These are phyloP conservation scores for Aegilops sharonensis DNA, from an alignment of 176 grass and related monocot species.

Conservation along the genomic window DNA sequence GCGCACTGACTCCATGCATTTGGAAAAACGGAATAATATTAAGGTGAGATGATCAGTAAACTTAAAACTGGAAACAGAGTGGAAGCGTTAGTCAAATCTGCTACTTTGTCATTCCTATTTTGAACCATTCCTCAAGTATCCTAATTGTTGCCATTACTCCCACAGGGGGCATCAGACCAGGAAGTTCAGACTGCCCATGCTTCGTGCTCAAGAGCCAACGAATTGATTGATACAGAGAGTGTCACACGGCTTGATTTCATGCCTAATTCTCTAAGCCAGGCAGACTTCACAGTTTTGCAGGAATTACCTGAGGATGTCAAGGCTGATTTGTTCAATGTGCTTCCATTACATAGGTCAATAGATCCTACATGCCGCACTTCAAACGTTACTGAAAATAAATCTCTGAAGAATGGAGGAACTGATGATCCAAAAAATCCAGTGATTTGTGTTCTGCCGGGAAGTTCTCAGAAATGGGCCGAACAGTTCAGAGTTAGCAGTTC, in stretches of 20 bases:
- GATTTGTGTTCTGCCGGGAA: conserved; percentile 27
- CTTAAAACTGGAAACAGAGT: conserved; percentile 12
- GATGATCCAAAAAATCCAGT: conserved; percentile 29
- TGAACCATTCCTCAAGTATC: neutral
- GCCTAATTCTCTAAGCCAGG: conserved; percentile 76
- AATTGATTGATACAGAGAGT: conserved; percentile 19
- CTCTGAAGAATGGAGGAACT: conserved; percentile 4
- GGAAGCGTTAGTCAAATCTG: conserved; percentile 10
- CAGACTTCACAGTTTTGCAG: conserved; percentile 60
- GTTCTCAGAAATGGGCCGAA: conserved; percentile 51
- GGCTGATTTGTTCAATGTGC: conserved; percentile 51
- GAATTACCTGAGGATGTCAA: conserved; percentile 75
- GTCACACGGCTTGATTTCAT: conserved; percentile 50
- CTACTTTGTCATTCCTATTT: conserved; percentile 26
- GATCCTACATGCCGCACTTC: conserved; percentile 31
- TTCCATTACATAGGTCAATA: conserved; percentile 60
- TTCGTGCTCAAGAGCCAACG: conserved; percentile 50
- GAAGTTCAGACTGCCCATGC: conserved; percentile 41
- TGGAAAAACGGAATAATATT: neutral
- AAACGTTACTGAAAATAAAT: conserved; percentile 28
- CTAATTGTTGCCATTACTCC: conserved; percentile 30
- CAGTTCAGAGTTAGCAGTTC: conserved; percentile 60
- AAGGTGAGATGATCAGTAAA: conserved; percentile 35
- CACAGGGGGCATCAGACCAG: conserved; percentile 13
- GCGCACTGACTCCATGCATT: conserved; percentile 1